Base-by-base conservation (phyloP, 345 rosid genomes). In the Hirschfeldia incana region DNA sequence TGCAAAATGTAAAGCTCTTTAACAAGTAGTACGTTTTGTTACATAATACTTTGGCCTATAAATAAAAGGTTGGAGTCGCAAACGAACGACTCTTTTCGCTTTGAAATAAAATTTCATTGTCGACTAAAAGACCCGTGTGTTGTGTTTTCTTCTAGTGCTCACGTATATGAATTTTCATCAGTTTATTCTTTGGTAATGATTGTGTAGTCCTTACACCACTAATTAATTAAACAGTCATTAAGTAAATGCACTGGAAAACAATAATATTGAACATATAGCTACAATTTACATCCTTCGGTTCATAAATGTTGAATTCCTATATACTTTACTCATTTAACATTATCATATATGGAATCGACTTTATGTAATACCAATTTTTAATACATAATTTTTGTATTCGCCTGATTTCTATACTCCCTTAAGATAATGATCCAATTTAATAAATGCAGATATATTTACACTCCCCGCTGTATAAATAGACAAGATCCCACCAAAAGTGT, bases 1-100 rank as follows among this genome's bases (percentile, higher is more conserved):
- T 80, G 67, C 78, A 67, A 79, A 79, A 79, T 74, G 78, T 67
- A 73, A 71, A 60, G 36, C 70, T 79, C 70, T 74, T 79, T 79
- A 73, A 67, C 72, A 78, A 67, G 53, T 67, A 55, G 72, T 44
- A 67, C 73, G 77, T 73, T 73, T 79, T 61, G 69, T 61, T 51
- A 68, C 75, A 61, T 62, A 27, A 60, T 67, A 46, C 36, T 62
- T 79, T 79, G 81, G 70, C 21, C 74, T 72, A 37, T 44, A 5
- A 17, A 32, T 26, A 21, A 72, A 78, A 71, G n/a, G 72, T 72
- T 65, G 30, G 72, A 57, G 55, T 57, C 17, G 37, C 17, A 55
- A 78, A 15, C 27, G 71, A 71, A 49, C 28, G 67, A 64, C 60
- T 57, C 60, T 78, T 53, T 36, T 37, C 66, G 55, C 58, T 37